Base-by-base conservation (phyloP, 164 flowering plant genomes). In the Umbilicus rupestris region DNA sequence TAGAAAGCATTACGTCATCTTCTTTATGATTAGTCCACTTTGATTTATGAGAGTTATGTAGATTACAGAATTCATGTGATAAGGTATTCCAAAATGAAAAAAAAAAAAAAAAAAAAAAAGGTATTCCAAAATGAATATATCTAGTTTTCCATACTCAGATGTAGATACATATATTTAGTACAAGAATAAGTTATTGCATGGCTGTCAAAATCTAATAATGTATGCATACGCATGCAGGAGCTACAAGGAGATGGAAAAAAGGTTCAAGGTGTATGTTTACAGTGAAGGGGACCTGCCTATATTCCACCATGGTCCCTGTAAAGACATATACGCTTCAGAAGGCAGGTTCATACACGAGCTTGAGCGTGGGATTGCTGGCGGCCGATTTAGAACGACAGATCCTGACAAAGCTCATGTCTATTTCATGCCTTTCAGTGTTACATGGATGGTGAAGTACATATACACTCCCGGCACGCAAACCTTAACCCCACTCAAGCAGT, bases 241-340 rank as follows among this genome's bases (percentile, higher is more conserved):
- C 52, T 82, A 86, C 64, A 71, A 71, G 22, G 95, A 86, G 64
- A 88, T 86, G 92, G 73, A 63, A 83, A 83, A 81, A 76, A 84
- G 81, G 63, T 80, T 89, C 72, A 87, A 81, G 69, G 68, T 89
- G 3, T 89, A 85, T 84, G 47, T 60, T 0, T 87, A 89, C 74
- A 78, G 42, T 46, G 96, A 89, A 72, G 96, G 96, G 47, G 88
- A 81, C 70, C 74, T 45, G 3, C 96, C 92, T 0, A 39, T 87
- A 2, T 35, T 78, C 6, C 90, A 89, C 59, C 58, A 39, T 19
- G 92, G 90, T 3, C 96, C 92, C 2, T 0, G 76, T 63, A 80
- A 76, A 29, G 41, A 74, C 74, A 84, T 84, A 9, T 89, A 89
- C 52, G 72, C 75, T n/a, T 39, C 47, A 9, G 66, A 64, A 24